Conservation (phyloP, 2,329 filamentous ascomycete species). For the Huntiella omanensis region DNA sequence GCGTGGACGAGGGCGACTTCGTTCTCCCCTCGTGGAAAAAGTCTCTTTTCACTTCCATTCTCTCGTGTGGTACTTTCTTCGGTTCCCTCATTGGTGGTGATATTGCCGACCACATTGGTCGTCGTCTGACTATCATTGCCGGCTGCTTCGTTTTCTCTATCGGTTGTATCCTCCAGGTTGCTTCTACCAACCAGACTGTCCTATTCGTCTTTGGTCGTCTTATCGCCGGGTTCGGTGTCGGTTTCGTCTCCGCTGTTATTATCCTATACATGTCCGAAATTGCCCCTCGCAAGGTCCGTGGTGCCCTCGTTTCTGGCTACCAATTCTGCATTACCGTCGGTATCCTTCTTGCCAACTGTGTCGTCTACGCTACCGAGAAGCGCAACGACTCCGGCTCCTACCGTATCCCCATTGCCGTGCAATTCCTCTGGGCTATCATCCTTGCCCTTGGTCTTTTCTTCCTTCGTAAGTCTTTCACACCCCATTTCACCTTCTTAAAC, state of each 20-base stretch:
- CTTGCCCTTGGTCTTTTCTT: conserved; percentile 52
- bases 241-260: conserved; percentile 62
- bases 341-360: conserved; percentile 53
- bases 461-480: conserved; percentile 27
- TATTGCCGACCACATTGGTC: conserved; percentile 55
- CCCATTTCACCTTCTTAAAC: background rate
- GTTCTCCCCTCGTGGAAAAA: conserved; percentile 19
- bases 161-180: conserved; percentile 49
- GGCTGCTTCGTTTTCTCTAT: conserved; percentile 54
- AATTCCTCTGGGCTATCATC: conserved; percentile 65
- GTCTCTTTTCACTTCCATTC: conserved; percentile 52
- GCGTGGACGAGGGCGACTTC: conserved; percentile 18
- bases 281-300: conserved; percentile 51
- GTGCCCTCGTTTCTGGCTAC: conserved; percentile 63
- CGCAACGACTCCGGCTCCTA: conserved; percentile 46
- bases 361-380: conserved; percentile 53
- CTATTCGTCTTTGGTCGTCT: conserved; percentile 56
- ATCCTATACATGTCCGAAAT: conserved; percentile 83
- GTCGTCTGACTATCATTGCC: conserved; percentile 50
- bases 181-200: conserved; percentile 25
- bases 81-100: conserved; percentile 62
- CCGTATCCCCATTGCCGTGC: conserved; percentile 63
- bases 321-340: conserved; percentile 72
- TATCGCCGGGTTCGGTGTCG: conserved; percentile 59
- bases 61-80: conserved; percentile 63